Conservation (phyloP, 2,329 filamentous ascomycete species). For the Aspergillus bombycis region DNA sequence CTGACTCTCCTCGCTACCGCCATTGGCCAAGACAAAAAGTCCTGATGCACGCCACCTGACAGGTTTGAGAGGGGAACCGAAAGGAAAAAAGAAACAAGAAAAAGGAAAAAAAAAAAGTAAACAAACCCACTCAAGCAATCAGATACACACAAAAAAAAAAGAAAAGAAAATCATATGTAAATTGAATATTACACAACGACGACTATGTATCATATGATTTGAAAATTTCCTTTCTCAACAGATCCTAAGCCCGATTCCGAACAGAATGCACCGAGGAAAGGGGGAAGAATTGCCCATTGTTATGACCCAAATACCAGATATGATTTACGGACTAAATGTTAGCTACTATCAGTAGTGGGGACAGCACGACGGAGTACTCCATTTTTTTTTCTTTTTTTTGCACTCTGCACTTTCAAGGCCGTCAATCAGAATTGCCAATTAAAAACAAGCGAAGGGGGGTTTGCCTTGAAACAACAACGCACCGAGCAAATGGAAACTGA, state of each 20-base stretch:
- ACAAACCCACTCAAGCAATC: background rate
- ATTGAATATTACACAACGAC: background rate
- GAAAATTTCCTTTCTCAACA: background rate
- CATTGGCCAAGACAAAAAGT: constrained; percentile 15
- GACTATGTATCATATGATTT: background rate
- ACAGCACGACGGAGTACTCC: background rate
- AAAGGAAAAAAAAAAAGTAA: background rate
- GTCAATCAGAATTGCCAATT: constrained; percentile 6
- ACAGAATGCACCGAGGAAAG: background rate
- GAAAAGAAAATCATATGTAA: background rate
- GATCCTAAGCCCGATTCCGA: no score
- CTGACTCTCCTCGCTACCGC: constrained; percentile 2
- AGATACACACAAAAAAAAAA: background rate
- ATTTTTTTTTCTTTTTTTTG: background rate
- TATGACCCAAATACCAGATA: constrained; percentile 1
- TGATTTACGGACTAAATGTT: background rate
- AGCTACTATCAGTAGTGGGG: background rate
- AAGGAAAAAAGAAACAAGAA: background rate
- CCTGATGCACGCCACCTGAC: constrained; percentile 19
- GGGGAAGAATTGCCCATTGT: background rate
- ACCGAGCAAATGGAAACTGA: background rate
- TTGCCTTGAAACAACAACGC: constrained; percentile 7
- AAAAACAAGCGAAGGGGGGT: background rate
- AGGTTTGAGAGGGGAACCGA: background rate
- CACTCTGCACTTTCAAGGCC: background rate